A percentile compares a stretch with the other conserved stretches of the same genome.
Evolutionary conservation across 352 stramenopile species (phyloP).

Genomic region (Pythium dissotocum): DNA sequence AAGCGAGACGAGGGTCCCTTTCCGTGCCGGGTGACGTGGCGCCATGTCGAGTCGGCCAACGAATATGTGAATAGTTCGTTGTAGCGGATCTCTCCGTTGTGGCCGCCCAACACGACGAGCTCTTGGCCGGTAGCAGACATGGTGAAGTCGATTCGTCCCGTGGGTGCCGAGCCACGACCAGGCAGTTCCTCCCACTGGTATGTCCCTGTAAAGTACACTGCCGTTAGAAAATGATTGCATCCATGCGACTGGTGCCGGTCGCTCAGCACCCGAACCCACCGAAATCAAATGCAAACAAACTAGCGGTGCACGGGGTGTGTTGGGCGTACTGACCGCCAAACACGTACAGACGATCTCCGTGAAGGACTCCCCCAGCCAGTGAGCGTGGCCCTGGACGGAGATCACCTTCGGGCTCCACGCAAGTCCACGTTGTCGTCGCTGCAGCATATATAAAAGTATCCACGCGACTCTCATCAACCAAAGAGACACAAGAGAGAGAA

Average conservation of each 20-base stretch:
- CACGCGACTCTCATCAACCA: too few relatives aligned
- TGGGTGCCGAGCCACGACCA: conserved; percentile 28
- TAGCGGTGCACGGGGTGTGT: conserved; percentile 81
- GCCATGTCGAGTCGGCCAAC: conserved; percentile 17
- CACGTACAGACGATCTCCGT: conserved; percentile 86
- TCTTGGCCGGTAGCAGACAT: conserved; percentile 46
- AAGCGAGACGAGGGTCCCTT: conserved; percentile 62
- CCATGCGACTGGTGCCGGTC: background rate
- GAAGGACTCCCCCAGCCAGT: conserved; percentile 65
- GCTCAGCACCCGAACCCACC: conserved; percentile 21
- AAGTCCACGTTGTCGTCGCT: conserved; percentile 60
- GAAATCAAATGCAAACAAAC: conserved; percentile 86
- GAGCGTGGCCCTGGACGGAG: conserved; percentile 62
- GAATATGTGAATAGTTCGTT: conserved; percentile 81
- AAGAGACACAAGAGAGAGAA: background rate
- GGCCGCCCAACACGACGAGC: conserved; percentile 86
- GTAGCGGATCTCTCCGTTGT: conserved; percentile 74
- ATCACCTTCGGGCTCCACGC: conserved; percentile 54
- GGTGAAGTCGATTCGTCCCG: background rate
- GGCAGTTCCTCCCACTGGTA: conserved; percentile 77
- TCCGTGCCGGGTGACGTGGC: conserved; percentile 17
- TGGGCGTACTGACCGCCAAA: conserved; percentile 85
- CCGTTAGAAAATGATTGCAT: too few relatives aligned
- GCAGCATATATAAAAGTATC: background rate
- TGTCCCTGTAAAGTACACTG: conserved; percentile 27